Base-by-base conservation (phyloP, 2,329 filamentous ascomycete genomes). In the Nectriaceae sp. region DNA sequence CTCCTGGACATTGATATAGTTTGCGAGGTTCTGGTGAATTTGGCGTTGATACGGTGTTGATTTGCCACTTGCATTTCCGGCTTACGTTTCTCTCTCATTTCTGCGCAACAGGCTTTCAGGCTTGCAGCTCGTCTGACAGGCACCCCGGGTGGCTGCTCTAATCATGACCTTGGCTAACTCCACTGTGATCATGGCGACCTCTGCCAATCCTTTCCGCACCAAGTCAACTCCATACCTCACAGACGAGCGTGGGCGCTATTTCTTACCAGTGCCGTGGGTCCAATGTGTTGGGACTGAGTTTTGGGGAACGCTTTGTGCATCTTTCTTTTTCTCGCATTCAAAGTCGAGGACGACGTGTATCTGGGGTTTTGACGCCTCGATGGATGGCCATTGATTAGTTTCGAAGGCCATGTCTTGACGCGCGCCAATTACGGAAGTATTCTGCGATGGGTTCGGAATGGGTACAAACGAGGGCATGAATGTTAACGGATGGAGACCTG, bases 1-100 rank as follows among this genome's bases (percentile, higher is more conserved):
- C 52, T 53, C 42, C 47, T 54, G 54, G 57, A 60, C 57, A 61
- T 57, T 52, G 58, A 58, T 63, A 67, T 70, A 69, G 67, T 71
- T 66, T 69, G 66, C 67, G 68, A 70, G 66, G 59, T 61, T 58
- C 65, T 62, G 63, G 68, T 67, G 69, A 70, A n/a, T 73, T 64
- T 62, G 74, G 75, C 72, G 73, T 77, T 68, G 63, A 60, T 62
- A 59, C 65, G 57, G 64, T 62, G 64, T 66, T 66, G 63, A 62
- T 66, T 62, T 67, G 63, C 62, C 47, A 50, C 58, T 63, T 60
- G 58, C 55, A 60, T 62, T 63, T 57, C 52, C 41, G 33, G 33
- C 33, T 37, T 39, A 22, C 42, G n/a, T 15, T 4, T 16, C 40
- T 19, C 15, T 19, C 11, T 21, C 22, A 10, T 26, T 15, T 31